Evolutionary conservation across 306 rosid genomes (phyloP), one percentile per base, ranked within the genome.

Genomic region (Acacia confusa): DNA sequence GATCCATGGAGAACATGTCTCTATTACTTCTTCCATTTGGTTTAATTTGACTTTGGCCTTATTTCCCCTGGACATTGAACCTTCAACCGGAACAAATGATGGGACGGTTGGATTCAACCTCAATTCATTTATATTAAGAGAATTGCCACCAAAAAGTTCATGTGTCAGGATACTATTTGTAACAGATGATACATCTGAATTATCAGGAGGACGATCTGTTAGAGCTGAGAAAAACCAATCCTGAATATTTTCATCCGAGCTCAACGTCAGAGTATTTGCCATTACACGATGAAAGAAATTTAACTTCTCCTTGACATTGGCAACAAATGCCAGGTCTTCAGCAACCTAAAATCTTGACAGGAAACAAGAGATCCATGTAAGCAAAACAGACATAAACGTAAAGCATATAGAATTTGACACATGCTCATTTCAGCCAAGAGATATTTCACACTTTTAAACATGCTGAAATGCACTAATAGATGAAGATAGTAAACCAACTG

Each of bases 301-400:
- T 74, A 93, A 89, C 80, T 86, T 84, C 63, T 93, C 91, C 80
- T 80, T 93, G 58, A 93, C 75, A 79, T 80, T 82, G 69, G 82
- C 81, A 81, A 91, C 89, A 78, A 86, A 80, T 4, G 84, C 82
- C 50, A 84, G 78, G 68, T 93, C 97, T 89, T 95, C 98, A 48
- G 89, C 83, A 90, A 95, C 89, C 99, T 95, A 87, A 74, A 86
- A 82, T 36, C 65, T 77, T 84, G 82, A 79, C 70, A 79, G 77
- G 63, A 82, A 70, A 81, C 66, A 74, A 75, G 69, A 75, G 84
- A 69, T 48, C 52, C 30, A 75, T 22, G 61, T 72, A 65, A 88
- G 90, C n/a, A 71, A 60, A 85, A 30, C 67, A 60, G 40, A 6
- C 45, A 75, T 38, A 11, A 77, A 76, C 45, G 66, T 30, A 17